Percentiles rank a stretch among this genome's conserved stretches.
Conservation (phyloP, 148 eudicot species). For the Rhododendron vialii region DNA sequence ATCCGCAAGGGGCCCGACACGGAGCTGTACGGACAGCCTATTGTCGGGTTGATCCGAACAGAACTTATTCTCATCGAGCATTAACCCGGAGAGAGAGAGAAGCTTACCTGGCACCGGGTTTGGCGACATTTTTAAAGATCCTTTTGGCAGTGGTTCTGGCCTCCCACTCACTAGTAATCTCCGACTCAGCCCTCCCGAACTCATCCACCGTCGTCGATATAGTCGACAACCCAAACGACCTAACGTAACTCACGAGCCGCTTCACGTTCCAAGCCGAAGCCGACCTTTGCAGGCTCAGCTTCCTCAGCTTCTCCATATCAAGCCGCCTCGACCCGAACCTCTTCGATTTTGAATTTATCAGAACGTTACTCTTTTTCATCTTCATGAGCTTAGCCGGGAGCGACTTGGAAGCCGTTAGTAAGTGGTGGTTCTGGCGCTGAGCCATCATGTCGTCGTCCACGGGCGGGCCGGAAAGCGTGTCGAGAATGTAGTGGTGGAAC, state of each 20-base stretch:
- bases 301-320: constrained; percentile 54
- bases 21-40: too few species aligned
- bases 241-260: constrained; percentile 46
- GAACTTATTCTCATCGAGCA: too few species aligned
- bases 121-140: constrained; percentile 59
- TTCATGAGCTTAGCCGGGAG: constrained; percentile 34
- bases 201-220: constrained; percentile 55
- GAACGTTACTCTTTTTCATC: background rate
- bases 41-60: too few species aligned
- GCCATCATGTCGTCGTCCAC: constrained; percentile 31
- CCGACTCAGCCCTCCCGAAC: constrained; percentile 50
- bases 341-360: constrained; percentile 22
- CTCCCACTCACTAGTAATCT: constrained; percentile 70
- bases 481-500: constrained; percentile 66
- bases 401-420: constrained; percentile 32
- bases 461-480: constrained; percentile 72
- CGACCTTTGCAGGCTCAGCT: constrained; percentile 37
- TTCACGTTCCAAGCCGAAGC: constrained; percentile 57
- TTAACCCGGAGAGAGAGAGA: too few species aligned
- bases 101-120: constrained; percentile 54
- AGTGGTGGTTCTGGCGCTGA: background rate
- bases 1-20: too few species aligned
- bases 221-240: constrained; percentile 53
- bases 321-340: constrained; percentile 40
- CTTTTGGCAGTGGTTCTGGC: constrained; percentile 50